A percentile compares a stretch with the other conserved stretches of the same genome.
Evolutionary conservation across 257 asterid species (phyloP).

Genomic region (Plantago major): DNA sequence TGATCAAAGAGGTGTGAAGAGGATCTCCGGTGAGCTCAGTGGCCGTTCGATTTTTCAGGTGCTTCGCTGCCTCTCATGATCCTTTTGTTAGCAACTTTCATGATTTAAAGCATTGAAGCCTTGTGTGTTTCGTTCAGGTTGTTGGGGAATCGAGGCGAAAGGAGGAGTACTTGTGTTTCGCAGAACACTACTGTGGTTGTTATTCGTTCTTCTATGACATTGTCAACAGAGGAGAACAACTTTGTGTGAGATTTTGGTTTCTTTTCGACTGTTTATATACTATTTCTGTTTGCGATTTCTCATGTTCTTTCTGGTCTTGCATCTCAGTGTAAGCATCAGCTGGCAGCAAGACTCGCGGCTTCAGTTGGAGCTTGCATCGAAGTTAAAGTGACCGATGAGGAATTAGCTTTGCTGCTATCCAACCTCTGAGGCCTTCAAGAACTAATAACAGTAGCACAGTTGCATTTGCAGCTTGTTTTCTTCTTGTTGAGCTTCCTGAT

Average conservation of each 20-base stretch:
- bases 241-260: slow-evolving; percentile 51
- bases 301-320: not conserved
- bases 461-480: too few relatives aligned
- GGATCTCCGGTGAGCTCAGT: slow-evolving; percentile 65
- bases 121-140: slow-evolving; percentile 36
- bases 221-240: slow-evolving; percentile 89
- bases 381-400: slow-evolving; percentile 66
- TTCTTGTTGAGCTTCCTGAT: too few relatives aligned
- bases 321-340: slow-evolving; percentile 87
- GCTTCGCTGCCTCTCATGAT: not conserved
- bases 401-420: slow-evolving; percentile 63
- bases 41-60: slow-evolving; percentile 83
- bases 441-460: not conserved
- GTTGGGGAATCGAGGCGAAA: slow-evolving; percentile 81
- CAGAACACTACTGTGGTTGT: slow-evolving; percentile 73
- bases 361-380: slow-evolving; percentile 57
- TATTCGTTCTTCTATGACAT: slow-evolving; percentile 91
- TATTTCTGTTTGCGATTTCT: not conserved
- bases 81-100: not conserved
- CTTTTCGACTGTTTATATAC: not conserved
- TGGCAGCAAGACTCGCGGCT: slow-evolving; percentile 89
- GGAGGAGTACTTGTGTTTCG: slow-evolving; percentile 82
- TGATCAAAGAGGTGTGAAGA: slow-evolving; percentile 78
- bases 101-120: not conserved
- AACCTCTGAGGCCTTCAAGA: slow-evolving; percentile 32